A percentile compares a stretch with the other conserved stretches of the same genome.
phyloP scores from a whole-genome alignment of 192 early-diverging fungal genomes.

The Linnemannia zychae region DNA sequence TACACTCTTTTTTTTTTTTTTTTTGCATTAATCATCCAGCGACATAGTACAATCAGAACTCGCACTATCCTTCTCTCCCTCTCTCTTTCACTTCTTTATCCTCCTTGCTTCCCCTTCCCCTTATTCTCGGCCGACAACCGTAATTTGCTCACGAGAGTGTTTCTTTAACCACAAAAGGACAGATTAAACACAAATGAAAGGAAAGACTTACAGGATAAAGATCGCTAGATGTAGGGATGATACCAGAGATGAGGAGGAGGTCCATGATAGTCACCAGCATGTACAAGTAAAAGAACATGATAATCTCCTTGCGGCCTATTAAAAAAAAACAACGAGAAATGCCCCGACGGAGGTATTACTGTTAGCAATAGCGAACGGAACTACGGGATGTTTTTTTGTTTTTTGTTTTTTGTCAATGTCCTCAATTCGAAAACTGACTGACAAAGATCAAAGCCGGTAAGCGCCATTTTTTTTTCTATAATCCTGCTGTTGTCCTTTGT shows the following conservation, averaged over 20 bases:
- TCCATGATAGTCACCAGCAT: slow-evolving; percentile 88
- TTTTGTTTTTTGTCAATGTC: background rate
- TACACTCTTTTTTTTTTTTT: background rate
- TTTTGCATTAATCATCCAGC: too few species aligned
- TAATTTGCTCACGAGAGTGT: background rate
- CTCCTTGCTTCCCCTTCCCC: too few species aligned
- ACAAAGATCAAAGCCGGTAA: background rate
- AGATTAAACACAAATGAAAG: background rate
- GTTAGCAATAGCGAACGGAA: background rate
- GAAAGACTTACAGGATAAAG: slow-evolving; percentile 71
- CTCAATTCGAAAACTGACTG: background rate
- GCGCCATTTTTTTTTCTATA: background rate
- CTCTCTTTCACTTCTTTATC: too few species aligned
- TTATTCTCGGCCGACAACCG: too few species aligned
- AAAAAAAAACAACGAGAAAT: background rate
- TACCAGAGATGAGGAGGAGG: slow-evolving; percentile 91
- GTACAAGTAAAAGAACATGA: slow-evolving; percentile 99
- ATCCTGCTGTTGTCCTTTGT: too few species aligned
- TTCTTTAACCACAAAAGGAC: too few species aligned
- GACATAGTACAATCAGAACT: too few species aligned
- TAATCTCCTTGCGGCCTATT: slow-evolving; percentile 95
- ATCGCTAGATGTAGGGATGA: slow-evolving; percentile 87
- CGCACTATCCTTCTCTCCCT: background rate
- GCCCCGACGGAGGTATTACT: background rate
- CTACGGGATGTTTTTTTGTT: background rate